Base-by-base conservation (phyloP, 306 rosid species). In the Vigna trinervia region DNA sequence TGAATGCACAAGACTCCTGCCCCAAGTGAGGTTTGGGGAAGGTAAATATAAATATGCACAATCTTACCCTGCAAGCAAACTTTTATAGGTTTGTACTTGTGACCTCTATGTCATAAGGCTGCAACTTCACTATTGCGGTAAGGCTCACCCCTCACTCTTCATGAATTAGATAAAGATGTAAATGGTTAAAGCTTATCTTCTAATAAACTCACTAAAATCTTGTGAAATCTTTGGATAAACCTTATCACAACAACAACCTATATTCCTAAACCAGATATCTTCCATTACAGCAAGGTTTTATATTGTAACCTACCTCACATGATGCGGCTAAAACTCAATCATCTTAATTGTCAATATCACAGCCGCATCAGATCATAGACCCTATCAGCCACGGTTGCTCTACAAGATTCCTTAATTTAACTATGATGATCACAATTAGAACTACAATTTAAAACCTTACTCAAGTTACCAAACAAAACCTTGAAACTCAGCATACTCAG, bases 401-500 rank as follows among this genome's bases (percentile, higher is more conserved):
- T 36, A 38, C 69, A 63, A 0, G 50, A 38, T 26, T 17, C 50
- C 10, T 36, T n/a, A 65, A 10, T 9, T 38, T 30, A 64, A 10
- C 32, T 3, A 4, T 7, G 26, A 62, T 34, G 20, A 64, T 34
- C 70, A 39, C 50, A 60, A 32, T 13, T 14, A 32, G 45, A 65
- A 2, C 67, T 1, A 3, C 11, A 65, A 65, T 19, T 41, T 5
- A 41, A 19, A 39, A 39, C 52, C 28, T n/a, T 39, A 20, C 71
- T 19, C 34, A 39, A 65, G 43, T 41, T 38, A 36, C 54, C 41
- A 41, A 28, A 56, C 1, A 14, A 26, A 19, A 22, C 32, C 28
- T 8, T 73, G 26, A 73, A 73, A 22, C 28, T 41, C 43, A 41
- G 54, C 23, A 73, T 12, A 56, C 54, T 34, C 20, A 36, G 64